Conservation (phyloP, 176 grass and related monocot species). For the Dendrocalamus sinicus region DNA sequence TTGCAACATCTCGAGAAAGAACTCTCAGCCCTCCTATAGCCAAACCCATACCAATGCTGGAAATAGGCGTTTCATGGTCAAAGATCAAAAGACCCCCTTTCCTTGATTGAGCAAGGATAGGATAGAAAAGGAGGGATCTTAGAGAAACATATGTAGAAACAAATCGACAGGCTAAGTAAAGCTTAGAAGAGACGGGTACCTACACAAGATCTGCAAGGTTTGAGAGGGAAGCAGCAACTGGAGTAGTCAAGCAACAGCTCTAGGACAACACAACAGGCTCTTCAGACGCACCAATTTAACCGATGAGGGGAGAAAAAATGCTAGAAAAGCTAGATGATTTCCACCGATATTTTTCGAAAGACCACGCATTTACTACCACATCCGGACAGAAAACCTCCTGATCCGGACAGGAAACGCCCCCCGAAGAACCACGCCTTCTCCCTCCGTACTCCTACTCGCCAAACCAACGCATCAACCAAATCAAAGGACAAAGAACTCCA, state of each 20-base stretch:
- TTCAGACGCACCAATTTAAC: background rate
- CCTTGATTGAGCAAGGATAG: background rate
- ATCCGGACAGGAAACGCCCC: background rate
- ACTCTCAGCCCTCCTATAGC: background rate
- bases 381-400: background rate
- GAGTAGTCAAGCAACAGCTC: background rate
- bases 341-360: background rate
- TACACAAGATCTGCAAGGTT: conserved; percentile 39
- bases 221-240: background rate
- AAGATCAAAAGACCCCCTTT: background rate
- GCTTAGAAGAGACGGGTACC: background rate
- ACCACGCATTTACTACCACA: background rate
- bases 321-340: background rate
- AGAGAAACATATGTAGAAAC: background rate
- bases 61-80: background rate
- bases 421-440: background rate
- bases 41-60: background rate
- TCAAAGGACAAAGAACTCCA: background rate
- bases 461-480: background rate
- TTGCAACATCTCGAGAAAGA: conserved; percentile 40
- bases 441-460: background rate
- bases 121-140: background rate
- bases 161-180: background rate
- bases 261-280: background rate
- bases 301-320: background rate